Base-by-base conservation (phyloP, 306 rosid species). In the Benincasa hispida region DNA sequence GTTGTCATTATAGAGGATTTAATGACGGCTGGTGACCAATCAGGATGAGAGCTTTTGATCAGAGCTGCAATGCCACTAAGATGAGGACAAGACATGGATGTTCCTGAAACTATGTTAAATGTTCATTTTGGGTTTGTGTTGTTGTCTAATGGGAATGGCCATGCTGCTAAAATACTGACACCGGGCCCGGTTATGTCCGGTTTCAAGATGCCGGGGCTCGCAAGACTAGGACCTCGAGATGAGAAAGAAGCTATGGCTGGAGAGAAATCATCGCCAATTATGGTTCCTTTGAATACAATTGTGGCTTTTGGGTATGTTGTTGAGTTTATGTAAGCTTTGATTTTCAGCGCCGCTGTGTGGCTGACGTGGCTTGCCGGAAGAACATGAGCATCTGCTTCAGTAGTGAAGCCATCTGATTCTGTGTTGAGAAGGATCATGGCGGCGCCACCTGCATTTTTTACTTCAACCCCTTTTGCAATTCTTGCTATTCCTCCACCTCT, bases 21-120 rank as follows among this genome's bases (percentile, higher is more conserved):
- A 30, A 63, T 77, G 22, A 62, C 80, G 30, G 80, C 80, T 2
- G 80, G 80, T 42, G 80, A 77, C 80, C 80, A 77, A n/a, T 47
- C 21, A 8, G 74, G 80, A 18, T 77, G 80, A 12, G 74, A 47
- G 48, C 73, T 41, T 56, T 48, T 77, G 61, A 77, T 67, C 34
- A 77, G 42, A 32, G 80, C 74, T 45, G 80, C 80, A 32, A 77
- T 63, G 21, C 80, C 80, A 32, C 80, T 77, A 3, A 77, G 80
- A 50, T 77, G 80, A 28, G 80, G 74, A 28, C 80, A 77, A 0
- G 80, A 77, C 80, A 77, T 77, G 7, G 80, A 77, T 45, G 80
- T 77, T 28, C 80, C 80, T 10, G 74, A 77, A 10, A 77, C 14
- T n/a, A 77, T 2, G 50, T 77, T 77, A 62, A 77, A 77, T 30